Conservation (phyloP, 306 rosid species). For the Cucurbita ficifolia region DNA sequence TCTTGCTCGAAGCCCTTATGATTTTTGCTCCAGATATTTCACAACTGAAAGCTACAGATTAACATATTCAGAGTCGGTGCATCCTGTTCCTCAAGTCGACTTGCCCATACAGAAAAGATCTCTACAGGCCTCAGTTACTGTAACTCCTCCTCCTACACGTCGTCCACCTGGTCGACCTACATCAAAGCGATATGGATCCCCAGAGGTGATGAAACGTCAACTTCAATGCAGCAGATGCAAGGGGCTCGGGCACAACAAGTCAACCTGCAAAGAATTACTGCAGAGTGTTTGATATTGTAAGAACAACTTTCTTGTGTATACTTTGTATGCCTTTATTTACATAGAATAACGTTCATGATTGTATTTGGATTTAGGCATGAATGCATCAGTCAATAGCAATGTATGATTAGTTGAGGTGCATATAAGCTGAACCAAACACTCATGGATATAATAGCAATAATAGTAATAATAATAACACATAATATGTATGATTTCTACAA, state of each 20-base stretch:
- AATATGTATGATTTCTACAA: not conserved
- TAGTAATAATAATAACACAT: not conserved
- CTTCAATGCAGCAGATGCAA: constrained; percentile 92
- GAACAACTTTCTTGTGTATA: not conserved
- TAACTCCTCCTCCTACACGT: constrained; percentile 86
- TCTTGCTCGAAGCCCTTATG: constrained; percentile 50
- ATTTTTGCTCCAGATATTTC: constrained; percentile 76
- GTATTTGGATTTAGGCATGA: not conserved
- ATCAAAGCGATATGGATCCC: constrained; percentile 50
- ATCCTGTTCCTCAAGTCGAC: constrained; percentile 36
- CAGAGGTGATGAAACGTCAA: constrained; percentile 60
- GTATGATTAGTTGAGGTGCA: not conserved
- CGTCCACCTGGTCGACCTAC: constrained; percentile 95
- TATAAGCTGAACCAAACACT: not conserved
- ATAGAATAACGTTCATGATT: not conserved
- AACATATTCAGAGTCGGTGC: constrained; percentile 62
- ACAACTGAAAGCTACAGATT: constrained; percentile 62
- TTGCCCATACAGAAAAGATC: constrained; percentile 29
- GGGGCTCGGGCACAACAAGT: constrained; percentile 93
- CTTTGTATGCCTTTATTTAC: not conserved
- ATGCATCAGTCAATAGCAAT: not conserved
- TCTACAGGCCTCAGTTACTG: constrained; percentile 39
- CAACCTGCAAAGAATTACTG: constrained; percentile 63
- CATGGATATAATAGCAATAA: not conserved
- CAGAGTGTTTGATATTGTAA: constrained; percentile 22